These are phyloP conservation scores for Umbelopsis sp. DNA, from an alignment of 371 early-diverging fungal species.

Conservation along the genomic window DNA sequence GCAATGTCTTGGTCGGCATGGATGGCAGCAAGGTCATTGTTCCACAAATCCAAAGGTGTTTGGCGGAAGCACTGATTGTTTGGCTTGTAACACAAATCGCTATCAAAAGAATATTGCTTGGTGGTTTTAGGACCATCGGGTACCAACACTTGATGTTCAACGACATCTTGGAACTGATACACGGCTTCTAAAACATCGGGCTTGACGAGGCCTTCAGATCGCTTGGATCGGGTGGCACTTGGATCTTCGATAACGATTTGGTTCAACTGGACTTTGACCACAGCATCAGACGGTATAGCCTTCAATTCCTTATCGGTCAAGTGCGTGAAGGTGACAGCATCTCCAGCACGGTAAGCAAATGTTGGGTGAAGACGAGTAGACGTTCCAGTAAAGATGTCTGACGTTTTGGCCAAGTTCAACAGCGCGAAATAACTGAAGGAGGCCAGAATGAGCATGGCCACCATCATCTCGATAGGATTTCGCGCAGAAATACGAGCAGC, in stretches of 20 bases:
- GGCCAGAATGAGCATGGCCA: slow-evolving; percentile 71
- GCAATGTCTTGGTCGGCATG: slow-evolving; percentile 35
- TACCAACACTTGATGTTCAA: slow-evolving; percentile 57
- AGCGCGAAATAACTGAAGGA: slow-evolving; percentile 79
- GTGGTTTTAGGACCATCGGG: slow-evolving; percentile 31
- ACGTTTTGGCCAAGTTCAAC: slow-evolving; percentile 73
- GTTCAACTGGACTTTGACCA: slow-evolving; percentile 53
- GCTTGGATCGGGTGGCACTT: slow-evolving; percentile 12
- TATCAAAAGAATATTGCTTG: slow-evolving; percentile 37
- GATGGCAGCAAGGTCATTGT: slow-evolving; percentile 32
- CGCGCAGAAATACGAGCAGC: slow-evolving; percentile 38
- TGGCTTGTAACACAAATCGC: slow-evolving; percentile 42
- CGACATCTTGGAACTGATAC: slow-evolving; percentile 51
- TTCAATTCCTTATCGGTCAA: slow-evolving; percentile 38
- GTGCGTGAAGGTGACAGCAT: slow-evolving; percentile 38
- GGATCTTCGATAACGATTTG: slow-evolving; percentile 55
- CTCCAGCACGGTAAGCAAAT: slow-evolving; percentile 48
- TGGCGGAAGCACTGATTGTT: slow-evolving; percentile 39
- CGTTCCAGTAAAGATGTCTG: slow-evolving; percentile 67
- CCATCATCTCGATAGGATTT: slow-evolving; percentile 86
- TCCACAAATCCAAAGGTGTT: slow-evolving; percentile 45
- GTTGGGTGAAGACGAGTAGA: slow-evolving; percentile 57
- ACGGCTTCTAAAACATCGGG: slow-evolving; percentile 49
- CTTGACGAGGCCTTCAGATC: slow-evolving; percentile 34
- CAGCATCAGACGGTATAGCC: slow-evolving; percentile 41